Evolutionary conservation across 2,329 filamentous ascomycete species (phyloP).

Genomic region (Paraconiothyrium sp.): DNA sequence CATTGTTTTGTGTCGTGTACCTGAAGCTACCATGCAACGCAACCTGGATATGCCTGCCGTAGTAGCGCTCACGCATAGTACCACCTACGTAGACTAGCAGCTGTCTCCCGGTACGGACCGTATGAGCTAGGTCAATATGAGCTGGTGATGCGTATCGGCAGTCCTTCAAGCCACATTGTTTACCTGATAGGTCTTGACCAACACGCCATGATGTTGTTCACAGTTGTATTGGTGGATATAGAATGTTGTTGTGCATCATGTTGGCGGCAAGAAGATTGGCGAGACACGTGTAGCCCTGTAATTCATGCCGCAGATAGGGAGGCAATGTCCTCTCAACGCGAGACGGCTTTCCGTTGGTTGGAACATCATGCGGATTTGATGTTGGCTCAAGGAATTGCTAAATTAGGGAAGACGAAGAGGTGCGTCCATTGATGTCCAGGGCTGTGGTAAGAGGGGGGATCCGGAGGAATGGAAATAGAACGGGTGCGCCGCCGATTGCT

Average conservation of each 20-base stretch:
- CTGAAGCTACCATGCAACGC: not conserved
- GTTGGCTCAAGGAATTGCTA: not conserved
- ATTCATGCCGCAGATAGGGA: slow-evolving; percentile 8
- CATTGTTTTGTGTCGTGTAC: not conserved
- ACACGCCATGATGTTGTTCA: not conserved
- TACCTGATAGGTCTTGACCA: not conserved
- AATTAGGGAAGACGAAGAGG: slow-evolving; percentile 4
- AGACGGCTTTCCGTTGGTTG: not conserved
- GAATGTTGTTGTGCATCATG: not conserved
- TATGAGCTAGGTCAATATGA: not conserved
- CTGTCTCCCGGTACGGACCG: slow-evolving; percentile 12
- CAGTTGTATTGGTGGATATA: slow-evolving; percentile 9
- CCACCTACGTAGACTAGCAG: not conserved
- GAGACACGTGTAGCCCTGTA: slow-evolving; percentile 14
- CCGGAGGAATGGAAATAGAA: not conserved
- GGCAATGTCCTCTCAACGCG: not conserved
- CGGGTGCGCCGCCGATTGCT: not conserved
- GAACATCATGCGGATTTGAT: not conserved
- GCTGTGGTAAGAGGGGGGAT: not conserved
- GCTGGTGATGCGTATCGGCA: not conserved
- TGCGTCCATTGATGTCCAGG: not conserved
- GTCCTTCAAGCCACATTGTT: not conserved
- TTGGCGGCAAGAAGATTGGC: slow-evolving; percentile 8
- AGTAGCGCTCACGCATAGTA: slow-evolving; percentile 1
- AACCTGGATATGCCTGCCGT: not conserved